A percentile compares a stretch with the other conserved stretches of the same genome.
These are phyloP conservation scores for Comarum palustre DNA, from an alignment of 306 rosid species.

Conservation along the genomic window DNA sequence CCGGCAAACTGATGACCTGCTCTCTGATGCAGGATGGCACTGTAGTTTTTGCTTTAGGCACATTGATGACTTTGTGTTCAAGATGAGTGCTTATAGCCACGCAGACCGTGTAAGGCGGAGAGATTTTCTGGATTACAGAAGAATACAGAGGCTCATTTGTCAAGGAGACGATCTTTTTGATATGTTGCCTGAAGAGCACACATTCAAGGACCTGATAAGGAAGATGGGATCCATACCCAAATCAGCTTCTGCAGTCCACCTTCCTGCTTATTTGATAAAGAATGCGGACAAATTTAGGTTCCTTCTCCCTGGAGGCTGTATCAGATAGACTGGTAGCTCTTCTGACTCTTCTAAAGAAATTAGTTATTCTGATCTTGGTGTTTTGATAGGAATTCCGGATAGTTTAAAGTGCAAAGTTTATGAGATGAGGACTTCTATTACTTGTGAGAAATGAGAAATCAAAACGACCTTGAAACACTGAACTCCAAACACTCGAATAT, in stretches of 20 bases:
- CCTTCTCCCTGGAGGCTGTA: constrained; percentile 95
- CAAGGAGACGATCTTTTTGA: constrained; percentile 70
- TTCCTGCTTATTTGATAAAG: constrained; percentile 72
- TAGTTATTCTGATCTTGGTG: neutral
- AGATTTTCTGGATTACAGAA: constrained; percentile 54
- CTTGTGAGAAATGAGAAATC: constrained; percentile 4
- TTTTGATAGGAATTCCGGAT: neutral
- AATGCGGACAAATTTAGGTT: constrained; percentile 71
- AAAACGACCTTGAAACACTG: neutral
- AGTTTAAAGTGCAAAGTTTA: neutral
- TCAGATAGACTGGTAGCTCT: constrained; percentile 37
- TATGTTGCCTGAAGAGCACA: constrained; percentile 88
- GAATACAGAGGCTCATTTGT: constrained; percentile 76
- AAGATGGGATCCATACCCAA: constrained; percentile 84
- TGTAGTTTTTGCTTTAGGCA: constrained; percentile 83
- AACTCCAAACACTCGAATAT: neutral
- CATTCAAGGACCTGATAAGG: constrained; percentile 67
- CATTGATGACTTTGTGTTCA: constrained; percentile 71
- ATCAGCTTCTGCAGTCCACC: constrained; percentile 81
- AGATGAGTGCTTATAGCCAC: constrained; percentile 92
- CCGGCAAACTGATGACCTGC: constrained; percentile 47
- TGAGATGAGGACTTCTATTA: neutral
- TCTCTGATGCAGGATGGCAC: constrained; percentile 94
- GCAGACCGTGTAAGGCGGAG: constrained; percentile 69
- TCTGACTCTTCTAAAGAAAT: neutral